Conservation (phyloP, 148 eudicot genomes). For the Chenopodium quinoa region DNA sequence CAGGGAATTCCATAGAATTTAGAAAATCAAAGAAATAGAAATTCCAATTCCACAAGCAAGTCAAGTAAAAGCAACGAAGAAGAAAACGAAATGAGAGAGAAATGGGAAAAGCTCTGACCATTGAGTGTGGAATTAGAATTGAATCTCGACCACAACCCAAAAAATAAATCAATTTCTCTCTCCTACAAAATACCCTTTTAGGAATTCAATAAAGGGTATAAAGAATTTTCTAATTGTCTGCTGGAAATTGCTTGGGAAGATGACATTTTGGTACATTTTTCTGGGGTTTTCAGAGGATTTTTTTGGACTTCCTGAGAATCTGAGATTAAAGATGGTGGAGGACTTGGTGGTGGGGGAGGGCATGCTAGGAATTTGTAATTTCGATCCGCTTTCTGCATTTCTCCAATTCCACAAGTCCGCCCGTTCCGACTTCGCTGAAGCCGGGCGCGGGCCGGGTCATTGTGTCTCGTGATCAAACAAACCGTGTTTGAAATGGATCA, state of each 20-base stretch:
- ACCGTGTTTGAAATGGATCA: too few relatives aligned
- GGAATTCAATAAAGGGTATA: background rate
- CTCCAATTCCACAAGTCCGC: too few relatives aligned
- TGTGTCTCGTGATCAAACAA: too few relatives aligned
- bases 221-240: background rate
- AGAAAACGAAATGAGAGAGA: too few relatives aligned
- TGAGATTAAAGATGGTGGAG: too few relatives aligned
- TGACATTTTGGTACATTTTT: background rate
- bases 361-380: too few relatives aligned
- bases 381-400: too few relatives aligned
- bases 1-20: background rate
- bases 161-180: background rate
- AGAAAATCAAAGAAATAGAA: background rate
- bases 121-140: background rate
- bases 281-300: background rate
- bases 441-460: too few relatives aligned
- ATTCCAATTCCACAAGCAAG: slow-evolving; percentile 4
- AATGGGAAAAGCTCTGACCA: slow-evolving; percentile 19
- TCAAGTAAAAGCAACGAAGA: background rate
- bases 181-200: background rate
- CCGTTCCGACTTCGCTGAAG: too few relatives aligned
- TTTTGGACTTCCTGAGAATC: too few relatives aligned
- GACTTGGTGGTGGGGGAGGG: too few relatives aligned
- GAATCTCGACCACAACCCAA: background rate
- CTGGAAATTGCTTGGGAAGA: background rate